Base-by-base conservation (phyloP, 2,329 filamentous ascomycete species). In the Dactylellina sp. region DNA sequence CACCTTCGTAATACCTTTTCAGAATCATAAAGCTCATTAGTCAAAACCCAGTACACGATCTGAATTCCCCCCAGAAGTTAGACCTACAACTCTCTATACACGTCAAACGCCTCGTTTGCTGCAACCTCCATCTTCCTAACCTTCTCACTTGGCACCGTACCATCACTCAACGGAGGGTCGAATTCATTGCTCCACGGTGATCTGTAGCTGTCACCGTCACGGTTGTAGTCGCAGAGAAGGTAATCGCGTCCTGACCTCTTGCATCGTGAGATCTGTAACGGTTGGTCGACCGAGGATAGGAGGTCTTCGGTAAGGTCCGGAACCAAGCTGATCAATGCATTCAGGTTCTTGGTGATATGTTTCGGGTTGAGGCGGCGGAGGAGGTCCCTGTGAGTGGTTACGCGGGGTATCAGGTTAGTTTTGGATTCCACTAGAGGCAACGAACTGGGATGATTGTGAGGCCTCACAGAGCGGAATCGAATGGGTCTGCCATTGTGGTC, bases 101-200 rank as follows among this genome's bases (percentile, higher is more conserved):
- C 89, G 82, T 99, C 95, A 83, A 99, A 97, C 4, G 93, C 94
- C 82, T 96, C 92, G 81, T 98, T 98, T 61, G 95, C 92, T 80
- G 89, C 89, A 80, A 98, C 83, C 85, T 99, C 95, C 88, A 98
- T 94, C 84, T 91, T 92, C 78, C 95, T 86, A 78, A 98, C 92
- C 65, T 93, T 86, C 64, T 98, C 95, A 79, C 91, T 94, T 0
- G 94, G 94, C 11, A 96, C 88, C 0, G 93, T 92, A 0, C 92
- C 92, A 80, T 96, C 93, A 77, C 91, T 89, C 72, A 97, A 86
- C 12, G 93, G 91, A 16, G 94, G 95, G 81, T 98, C 93, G 82
- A 99, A 99, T 83, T 97, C 91, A 83, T 98, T 98, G 83, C 90
- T 95, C 95, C 95, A 99, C n/a, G 95, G 95, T 77, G 92, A 96